Evolutionary conservation across 148 eudicot genomes (phyloP), one percentile per base, ranked within the genome.

Genomic region (Persicaria tinctoria): DNA sequence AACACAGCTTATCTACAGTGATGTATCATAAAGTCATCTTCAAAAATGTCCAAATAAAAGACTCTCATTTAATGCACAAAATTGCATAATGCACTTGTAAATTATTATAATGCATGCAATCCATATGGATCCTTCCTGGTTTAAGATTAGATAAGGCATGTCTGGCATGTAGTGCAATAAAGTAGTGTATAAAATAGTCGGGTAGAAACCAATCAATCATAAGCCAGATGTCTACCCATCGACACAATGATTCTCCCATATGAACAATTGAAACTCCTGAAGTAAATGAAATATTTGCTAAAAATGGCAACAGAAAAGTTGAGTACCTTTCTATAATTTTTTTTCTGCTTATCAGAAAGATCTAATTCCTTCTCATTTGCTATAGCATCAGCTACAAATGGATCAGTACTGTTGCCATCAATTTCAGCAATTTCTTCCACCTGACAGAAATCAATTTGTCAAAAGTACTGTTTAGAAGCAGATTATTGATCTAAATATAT

Each of bases 341-440:
- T 87, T 84, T 76, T 87, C 66, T 95, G 99, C 74, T 79, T 86
- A 83, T 90, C 96, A 59, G 99, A 83, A 74, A 90, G 91, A 82
- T 80, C 84, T 74, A 83, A 46, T 78, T 90, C 94, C 76, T 80
- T 82, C 84, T 90, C 97, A 76, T 88, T 91, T 38, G 87, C 94
- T 79, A 95, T 73, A 45, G 99, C 99, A 89, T 87, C 99, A 56
- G 91, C 93, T 63, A 92, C 75, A 82, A 89, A 86, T n/a, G 92
- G 96, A 79, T 92, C 99, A 77, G 78, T 66, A 64, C 88, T 76
- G 80, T 78, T 77, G 46, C 85, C 88, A 77, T 86, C 97, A 66
- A 92, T 74, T 72, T 95, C 99, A 87, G 87, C 97, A 74, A 95
- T 92, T 86, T 95, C 99, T 87, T 95, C 99, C 76, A 95, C 97